Evolutionary conservation across 345 rosid species (phyloP).

Genomic region (Citrus unshiu): DNA sequence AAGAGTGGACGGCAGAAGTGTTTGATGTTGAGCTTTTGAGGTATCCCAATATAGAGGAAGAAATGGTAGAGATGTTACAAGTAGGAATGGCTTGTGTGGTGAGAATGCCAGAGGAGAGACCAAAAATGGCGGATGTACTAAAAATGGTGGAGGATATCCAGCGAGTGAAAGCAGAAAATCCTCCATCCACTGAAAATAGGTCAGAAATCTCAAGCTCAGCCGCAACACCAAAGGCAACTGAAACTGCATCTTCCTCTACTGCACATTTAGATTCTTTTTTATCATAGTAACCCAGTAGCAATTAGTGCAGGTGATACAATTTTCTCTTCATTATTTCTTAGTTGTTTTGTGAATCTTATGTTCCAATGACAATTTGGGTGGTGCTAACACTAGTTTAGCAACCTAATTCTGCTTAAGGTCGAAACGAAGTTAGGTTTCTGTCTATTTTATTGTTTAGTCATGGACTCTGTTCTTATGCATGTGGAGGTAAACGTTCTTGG

Average conservation of each 20-base stretch:
- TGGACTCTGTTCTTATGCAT: slow-evolving; percentile 8
- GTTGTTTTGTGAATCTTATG: slow-evolving; percentile 6
- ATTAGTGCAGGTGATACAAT: not conserved
- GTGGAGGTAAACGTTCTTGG: slow-evolving; percentile 3
- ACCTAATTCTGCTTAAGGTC: slow-evolving; percentile 7
- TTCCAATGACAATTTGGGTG: slow-evolving; percentile 8
- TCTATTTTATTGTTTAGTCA: slow-evolving; percentile 4
- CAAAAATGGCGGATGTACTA: slow-evolving; percentile 63
- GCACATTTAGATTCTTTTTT: slow-evolving; percentile 20
- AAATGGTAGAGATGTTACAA: slow-evolving; percentile 97
- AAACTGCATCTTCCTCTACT: slow-evolving; percentile 37
- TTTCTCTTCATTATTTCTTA: not conserved
- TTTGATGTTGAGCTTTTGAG: slow-evolving; percentile 80
- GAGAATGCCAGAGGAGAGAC: slow-evolving; percentile 75
- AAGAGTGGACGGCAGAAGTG: slow-evolving; percentile 98
- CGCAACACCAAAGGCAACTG: slow-evolving; percentile 33
- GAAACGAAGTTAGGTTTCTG: slow-evolving; percentile 16
- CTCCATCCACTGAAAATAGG: slow-evolving; percentile 35
- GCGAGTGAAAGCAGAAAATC: slow-evolving; percentile 28
- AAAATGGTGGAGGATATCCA: slow-evolving; percentile 67
- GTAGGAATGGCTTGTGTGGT: slow-evolving; percentile 78
- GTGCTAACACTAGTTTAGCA: slow-evolving; percentile 20
- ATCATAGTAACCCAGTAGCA: not conserved
- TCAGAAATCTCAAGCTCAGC: slow-evolving; percentile 46
- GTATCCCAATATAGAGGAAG: slow-evolving; percentile 91